Conservation (phyloP, 257 asterid genomes). For the Lycium ferocissimum region DNA sequence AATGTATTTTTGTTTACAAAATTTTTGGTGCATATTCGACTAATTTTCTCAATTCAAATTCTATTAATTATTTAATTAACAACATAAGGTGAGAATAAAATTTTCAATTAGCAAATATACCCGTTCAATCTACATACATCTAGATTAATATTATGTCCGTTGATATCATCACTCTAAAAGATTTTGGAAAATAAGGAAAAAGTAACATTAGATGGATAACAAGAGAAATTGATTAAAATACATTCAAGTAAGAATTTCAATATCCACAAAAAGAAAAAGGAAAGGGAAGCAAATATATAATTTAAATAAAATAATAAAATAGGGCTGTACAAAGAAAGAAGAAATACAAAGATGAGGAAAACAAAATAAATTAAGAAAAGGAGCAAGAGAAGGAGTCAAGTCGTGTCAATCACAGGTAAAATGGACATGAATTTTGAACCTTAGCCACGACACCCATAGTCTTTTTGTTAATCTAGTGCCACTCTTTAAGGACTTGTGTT, state of each 20-base stretch:
- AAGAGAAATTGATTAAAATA: neutral
- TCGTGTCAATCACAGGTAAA: neutral
- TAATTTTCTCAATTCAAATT: neutral
- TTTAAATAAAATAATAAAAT: no score
- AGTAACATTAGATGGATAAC: neutral
- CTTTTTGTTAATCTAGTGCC: neutral
- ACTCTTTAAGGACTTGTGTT: neutral
- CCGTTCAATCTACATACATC: neutral
- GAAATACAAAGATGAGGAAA: neutral
- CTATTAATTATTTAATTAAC: neutral
- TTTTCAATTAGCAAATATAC: neutral
- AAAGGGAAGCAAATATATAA: neutral
- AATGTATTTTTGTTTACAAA: neutral
- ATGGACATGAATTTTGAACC: neutral
- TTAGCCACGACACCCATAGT: neutral
- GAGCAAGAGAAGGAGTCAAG: neutral
- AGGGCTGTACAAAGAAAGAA: neutral
- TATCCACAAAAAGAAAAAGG: neutral
- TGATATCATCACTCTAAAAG: neutral
- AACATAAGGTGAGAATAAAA: no score
- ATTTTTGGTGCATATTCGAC: neutral
- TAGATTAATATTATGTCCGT: neutral
- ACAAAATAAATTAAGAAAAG: neutral
- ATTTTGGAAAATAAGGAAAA: neutral
- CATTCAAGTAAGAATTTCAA: neutral